A percentile compares a stretch with the other conserved stretches of the same genome.
Conservation (phyloP, 2,329 filamentous ascomycete genomes). For the Fusarium sp. region DNA sequence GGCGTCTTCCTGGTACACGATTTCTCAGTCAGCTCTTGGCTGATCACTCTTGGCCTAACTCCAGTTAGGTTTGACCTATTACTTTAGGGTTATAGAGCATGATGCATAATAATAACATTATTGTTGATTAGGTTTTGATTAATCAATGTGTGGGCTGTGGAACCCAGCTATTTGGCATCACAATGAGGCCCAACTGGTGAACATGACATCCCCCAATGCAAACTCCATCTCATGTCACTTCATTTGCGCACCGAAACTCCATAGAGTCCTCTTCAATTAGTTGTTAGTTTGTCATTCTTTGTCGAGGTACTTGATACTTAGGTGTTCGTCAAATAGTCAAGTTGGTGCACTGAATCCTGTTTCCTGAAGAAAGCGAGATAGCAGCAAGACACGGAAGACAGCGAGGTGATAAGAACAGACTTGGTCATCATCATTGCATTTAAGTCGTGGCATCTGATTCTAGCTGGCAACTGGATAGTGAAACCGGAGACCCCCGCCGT, state of each 20-base stretch:
- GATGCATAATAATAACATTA: neutral
- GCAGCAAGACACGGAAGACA: neutral
- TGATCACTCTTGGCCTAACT: neutral
- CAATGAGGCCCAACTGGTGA: neutral
- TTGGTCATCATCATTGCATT: conserved; percentile 18
- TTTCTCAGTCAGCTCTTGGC: neutral
- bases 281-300: neutral
- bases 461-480: conserved; percentile 21
- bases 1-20: neutral
- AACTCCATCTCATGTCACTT: neutral
- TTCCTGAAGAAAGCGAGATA: neutral
- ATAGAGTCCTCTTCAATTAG: neutral
- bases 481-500: conserved; percentile 26
- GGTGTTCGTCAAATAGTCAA: neutral
- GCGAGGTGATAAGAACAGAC: neutral
- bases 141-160: neutral
- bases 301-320: neutral
- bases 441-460: conserved; percentile 1
- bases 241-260: neutral
- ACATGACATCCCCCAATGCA: neutral
- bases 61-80: neutral
- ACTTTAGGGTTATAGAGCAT: neutral
- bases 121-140: neutral
- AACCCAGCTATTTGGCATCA: neutral
- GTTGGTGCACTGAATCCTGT: neutral